A percentile compares a stretch with the other conserved stretches of the same genome.
These are phyloP conservation scores for Fistulifera pelliculosa DNA, from an alignment of 108 stramenopile species.

Conservation along the genomic window DNA sequence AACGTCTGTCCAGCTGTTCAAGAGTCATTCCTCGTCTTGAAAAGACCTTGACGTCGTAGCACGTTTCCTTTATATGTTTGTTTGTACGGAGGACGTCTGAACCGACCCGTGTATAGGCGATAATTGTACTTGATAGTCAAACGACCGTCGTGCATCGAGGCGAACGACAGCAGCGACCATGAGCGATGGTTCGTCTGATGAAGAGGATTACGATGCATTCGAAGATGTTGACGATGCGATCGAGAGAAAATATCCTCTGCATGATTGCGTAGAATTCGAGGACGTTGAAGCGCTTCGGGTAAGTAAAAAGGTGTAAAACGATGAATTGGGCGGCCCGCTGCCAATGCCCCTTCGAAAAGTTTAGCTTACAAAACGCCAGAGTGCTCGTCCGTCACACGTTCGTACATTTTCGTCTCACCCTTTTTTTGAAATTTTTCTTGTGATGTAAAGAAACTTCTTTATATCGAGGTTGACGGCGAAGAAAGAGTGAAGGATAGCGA, in stretches of 20 bases:
- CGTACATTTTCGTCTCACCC: background rate
- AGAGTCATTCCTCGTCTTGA: too few species aligned
- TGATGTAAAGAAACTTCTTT: too few species aligned
- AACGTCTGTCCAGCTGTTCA: too few species aligned
- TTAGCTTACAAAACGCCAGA: background rate
- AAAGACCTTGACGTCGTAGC: too few species aligned
- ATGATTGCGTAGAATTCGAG: conserved; percentile 81
- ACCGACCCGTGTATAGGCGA: too few species aligned
- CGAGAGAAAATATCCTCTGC: conserved; percentile 66
- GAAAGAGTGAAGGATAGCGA: background rate
- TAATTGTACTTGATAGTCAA: too few species aligned
- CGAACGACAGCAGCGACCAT: conserved; percentile 27
- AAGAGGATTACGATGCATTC: conserved; percentile 49
- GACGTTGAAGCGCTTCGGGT: conserved; percentile 57
- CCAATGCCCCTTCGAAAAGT: background rate
- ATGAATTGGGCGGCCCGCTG: background rate
- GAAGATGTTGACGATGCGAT: conserved; percentile 21
- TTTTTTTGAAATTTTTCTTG: background rate
- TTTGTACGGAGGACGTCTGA: too few species aligned
- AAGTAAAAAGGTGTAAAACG: conserved; percentile 13
- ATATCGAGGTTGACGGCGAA: too few species aligned
- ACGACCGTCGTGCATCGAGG: background rate
- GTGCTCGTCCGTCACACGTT: background rate
- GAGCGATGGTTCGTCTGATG: conserved; percentile 31
- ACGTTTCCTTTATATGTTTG: too few species aligned